These are phyloP conservation scores for Kalmusia sp. DNA, from an alignment of 2,329 filamentous ascomycete species.

Conservation along the genomic window DNA sequence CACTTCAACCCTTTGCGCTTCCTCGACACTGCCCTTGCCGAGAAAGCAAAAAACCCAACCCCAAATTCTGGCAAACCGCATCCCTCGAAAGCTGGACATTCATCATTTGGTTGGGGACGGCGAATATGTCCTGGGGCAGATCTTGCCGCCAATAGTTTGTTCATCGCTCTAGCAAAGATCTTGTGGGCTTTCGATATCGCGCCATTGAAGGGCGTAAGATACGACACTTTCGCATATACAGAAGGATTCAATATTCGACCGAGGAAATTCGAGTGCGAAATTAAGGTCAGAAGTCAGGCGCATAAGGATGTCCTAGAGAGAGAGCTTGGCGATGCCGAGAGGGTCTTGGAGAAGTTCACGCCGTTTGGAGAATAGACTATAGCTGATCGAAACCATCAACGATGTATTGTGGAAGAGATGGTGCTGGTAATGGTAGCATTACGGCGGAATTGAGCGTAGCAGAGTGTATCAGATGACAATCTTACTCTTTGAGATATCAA, in stretches of 20 bases:
- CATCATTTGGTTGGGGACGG: slow-evolving; percentile 44
- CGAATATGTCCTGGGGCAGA: slow-evolving; percentile 42
- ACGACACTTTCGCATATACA: slow-evolving; percentile 50
- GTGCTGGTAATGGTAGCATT: neutral
- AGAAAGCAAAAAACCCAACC: slow-evolving; percentile 24
- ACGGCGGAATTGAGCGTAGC: too few species aligned
- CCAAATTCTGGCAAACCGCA: slow-evolving; percentile 30
- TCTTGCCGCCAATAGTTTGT: slow-evolving; percentile 40
- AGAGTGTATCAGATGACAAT: too few species aligned
- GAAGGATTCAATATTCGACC: slow-evolving; percentile 52
- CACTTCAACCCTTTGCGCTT: slow-evolving; percentile 51
- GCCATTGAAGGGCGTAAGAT: slow-evolving; percentile 36
- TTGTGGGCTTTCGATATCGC: slow-evolving; percentile 46
- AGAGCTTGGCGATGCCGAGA: slow-evolving; percentile 38
- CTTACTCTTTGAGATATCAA: too few species aligned
- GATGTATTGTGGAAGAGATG: neutral
- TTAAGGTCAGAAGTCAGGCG: slow-evolving; percentile 39
- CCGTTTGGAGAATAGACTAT: slow-evolving; percentile 41
- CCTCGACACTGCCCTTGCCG: slow-evolving; percentile 31
- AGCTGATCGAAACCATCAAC: too few species aligned
- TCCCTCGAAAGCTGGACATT: slow-evolving; percentile 40
- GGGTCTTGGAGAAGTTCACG: slow-evolving; percentile 44
- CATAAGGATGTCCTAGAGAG: slow-evolving; percentile 35
- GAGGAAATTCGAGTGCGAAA: slow-evolving; percentile 42
- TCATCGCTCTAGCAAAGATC: slow-evolving; percentile 41